phyloP scores from a whole-genome alignment of 1,284 basidiomycete species.

The Neonothopanus nambi region DNA sequence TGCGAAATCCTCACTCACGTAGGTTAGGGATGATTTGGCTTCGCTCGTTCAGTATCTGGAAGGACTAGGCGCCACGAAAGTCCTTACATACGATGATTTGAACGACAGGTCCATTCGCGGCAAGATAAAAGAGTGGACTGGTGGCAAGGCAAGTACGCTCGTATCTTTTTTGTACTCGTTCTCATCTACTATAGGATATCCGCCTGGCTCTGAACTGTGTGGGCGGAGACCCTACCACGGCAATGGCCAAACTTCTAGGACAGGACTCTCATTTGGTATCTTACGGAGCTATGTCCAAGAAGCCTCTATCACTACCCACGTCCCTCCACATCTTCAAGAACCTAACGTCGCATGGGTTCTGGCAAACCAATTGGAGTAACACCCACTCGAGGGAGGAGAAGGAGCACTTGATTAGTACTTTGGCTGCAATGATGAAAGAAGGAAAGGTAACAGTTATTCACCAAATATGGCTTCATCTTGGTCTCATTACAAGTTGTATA shows the following conservation, averaged over 20 bases:
- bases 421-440: slow-evolving; percentile 51
- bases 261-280: slow-evolving; percentile 73
- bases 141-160: slow-evolving; percentile 45
- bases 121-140: slow-evolving; percentile 58
- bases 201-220: slow-evolving; percentile 80
- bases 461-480: not conserved
- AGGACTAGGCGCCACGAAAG: slow-evolving; percentile 68
- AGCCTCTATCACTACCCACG: slow-evolving; percentile 76
- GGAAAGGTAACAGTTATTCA: slow-evolving; percentile 49
- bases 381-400: slow-evolving; percentile 39
- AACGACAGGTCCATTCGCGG: slow-evolving; percentile 50
- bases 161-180: not conserved
- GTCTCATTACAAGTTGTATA: slow-evolving; percentile 26
- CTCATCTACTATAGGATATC: slow-evolving; percentile 42
- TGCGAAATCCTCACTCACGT: not conserved
- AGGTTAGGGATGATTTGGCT: slow-evolving; percentile 50
- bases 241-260: slow-evolving; percentile 69
- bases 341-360: slow-evolving; percentile 70
- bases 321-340: slow-evolving; percentile 84
- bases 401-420: slow-evolving; percentile 49
- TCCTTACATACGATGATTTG: slow-evolving; percentile 75
- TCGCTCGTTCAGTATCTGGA: slow-evolving; percentile 52
- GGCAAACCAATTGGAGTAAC: slow-evolving; percentile 76
- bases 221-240: slow-evolving; percentile 66
- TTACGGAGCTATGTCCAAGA: slow-evolving; percentile 88